These are phyloP conservation scores for Plasmodium berghei DNA, from an alignment of 169 alveolate species.

Conservation along the genomic window DNA sequence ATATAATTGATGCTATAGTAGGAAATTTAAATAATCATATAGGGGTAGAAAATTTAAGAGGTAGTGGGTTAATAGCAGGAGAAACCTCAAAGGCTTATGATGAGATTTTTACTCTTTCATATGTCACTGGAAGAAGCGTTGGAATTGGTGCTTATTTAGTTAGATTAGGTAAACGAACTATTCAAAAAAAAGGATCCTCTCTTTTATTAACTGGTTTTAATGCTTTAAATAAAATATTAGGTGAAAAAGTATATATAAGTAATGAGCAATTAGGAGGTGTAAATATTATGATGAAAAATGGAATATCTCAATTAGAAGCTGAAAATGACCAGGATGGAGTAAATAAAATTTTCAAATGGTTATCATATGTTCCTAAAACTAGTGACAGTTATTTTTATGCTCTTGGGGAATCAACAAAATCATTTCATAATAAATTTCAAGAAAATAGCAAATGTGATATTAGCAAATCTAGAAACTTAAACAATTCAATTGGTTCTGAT, in stretches of 20 bases:
- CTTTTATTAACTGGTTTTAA: slow-evolving; percentile 90
- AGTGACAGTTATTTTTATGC: slow-evolving; percentile 83
- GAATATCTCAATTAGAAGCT: slow-evolving; percentile 90
- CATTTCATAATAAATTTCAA: not conserved
- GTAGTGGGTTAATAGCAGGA: slow-evolving; percentile 91
- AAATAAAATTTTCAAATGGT: slow-evolving; percentile 86
- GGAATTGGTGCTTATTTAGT: slow-evolving; percentile 93
- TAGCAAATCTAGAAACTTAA: too few species aligned
- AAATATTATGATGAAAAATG: slow-evolving; percentile 90
- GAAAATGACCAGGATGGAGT: slow-evolving; percentile 88
- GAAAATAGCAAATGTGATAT: too few species aligned
- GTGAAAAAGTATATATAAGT: slow-evolving; percentile 89
- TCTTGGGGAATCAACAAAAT: slow-evolving; percentile 76
- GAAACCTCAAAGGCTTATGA: slow-evolving; percentile 91
- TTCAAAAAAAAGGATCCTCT: slow-evolving; percentile 89
- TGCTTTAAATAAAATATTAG: slow-evolving; percentile 89
- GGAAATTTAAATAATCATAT: slow-evolving; percentile 80
- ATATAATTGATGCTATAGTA: slow-evolving; percentile 64
- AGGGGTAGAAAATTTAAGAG: slow-evolving; percentile 90
- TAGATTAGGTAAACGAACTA: slow-evolving; percentile 89
- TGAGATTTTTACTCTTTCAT: slow-evolving; percentile 88
- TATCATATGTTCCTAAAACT: slow-evolving; percentile 87
- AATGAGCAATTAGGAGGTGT: slow-evolving; percentile 93
- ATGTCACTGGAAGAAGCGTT: slow-evolving; percentile 90
- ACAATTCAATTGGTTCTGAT: too few species aligned